Evolutionary conservation across 768 basidiomycete genomes (phyloP).

Genomic region (Rubroboletus satanas): DNA sequence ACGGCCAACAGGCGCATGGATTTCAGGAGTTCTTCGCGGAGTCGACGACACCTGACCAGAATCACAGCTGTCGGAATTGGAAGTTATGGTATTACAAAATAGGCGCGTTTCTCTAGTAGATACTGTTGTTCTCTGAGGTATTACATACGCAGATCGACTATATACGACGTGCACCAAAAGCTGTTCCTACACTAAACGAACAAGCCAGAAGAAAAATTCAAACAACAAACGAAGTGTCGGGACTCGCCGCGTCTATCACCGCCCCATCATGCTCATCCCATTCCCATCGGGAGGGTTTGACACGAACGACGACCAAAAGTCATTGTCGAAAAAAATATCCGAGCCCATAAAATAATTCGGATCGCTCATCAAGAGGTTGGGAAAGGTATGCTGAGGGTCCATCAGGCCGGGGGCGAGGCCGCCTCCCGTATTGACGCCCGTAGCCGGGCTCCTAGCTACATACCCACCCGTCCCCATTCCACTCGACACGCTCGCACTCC

Average conservation of each 20-base stretch:
- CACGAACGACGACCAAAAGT: slow-evolving; percentile 44
- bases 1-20: not conserved
- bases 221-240: not conserved
- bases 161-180: not conserved
- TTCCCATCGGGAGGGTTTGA: slow-evolving; percentile 29
- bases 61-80: not conserved
- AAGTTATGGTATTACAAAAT: slow-evolving; percentile 7
- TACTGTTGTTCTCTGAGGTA: slow-evolving; percentile 1
- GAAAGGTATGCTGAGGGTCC: slow-evolving; percentile 21
- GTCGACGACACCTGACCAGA: not conserved
- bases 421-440: not conserved
- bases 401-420: not conserved
- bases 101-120: slow-evolving; percentile 1
- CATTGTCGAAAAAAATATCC: slow-evolving; percentile 40
- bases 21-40: not conserved
- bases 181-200: not conserved
- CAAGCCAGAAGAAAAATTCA: not conserved
- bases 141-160: slow-evolving; percentile 7
- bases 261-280: slow-evolving; percentile 11
- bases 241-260: not conserved
- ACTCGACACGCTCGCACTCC: slow-evolving; percentile 15
- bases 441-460: slow-evolving; percentile 3
- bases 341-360: slow-evolving; percentile 32
- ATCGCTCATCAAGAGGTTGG: slow-evolving; percentile 24
- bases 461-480: slow-evolving; percentile 17